Conservation (phyloP, 2,329 filamentous ascomycete genomes). For the Phialophora verrucosa region DNA sequence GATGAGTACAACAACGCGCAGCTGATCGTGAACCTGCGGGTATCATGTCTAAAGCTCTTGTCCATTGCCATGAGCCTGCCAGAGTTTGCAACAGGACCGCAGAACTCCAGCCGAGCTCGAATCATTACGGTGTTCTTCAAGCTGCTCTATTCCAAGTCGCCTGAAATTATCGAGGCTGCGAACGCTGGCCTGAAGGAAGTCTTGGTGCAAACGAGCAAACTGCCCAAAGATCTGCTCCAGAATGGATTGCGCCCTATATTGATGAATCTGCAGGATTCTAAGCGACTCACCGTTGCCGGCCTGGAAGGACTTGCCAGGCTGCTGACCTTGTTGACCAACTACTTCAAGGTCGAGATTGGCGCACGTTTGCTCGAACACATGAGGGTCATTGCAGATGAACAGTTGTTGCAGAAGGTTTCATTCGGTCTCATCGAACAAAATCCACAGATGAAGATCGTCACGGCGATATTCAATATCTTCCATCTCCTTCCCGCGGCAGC, state of each 20-base stretch:
- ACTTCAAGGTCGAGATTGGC: conserved; percentile 99
- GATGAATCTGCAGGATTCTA: conserved; percentile 92
- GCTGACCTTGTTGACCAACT: conserved; percentile 89
- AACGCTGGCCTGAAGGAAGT: conserved; percentile 89
- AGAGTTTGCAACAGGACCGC: conserved; percentile 76
- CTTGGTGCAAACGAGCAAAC: conserved; percentile 82
- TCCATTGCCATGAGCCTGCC: conserved; percentile 93
- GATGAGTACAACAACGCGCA: conserved; percentile 95
- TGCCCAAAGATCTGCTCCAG: conserved; percentile 94
- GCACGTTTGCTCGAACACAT: conserved; percentile 91
- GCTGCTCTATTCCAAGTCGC: conserved; percentile 89
- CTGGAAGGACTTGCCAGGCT: conserved; percentile 89
- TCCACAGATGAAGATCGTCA: conserved; percentile 89
- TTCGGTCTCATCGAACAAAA: conserved; percentile 96
- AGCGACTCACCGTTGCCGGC: conserved; percentile 84
- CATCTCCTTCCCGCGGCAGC: conserved; percentile 91
- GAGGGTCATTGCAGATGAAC: conserved; percentile 83
- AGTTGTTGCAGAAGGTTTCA: conserved; percentile 82
- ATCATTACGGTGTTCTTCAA: conserved; percentile 99
- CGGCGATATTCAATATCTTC: conserved; percentile 95
- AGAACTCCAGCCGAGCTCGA: conserved; percentile 65
- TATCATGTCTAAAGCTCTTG: conserved; percentile 90
- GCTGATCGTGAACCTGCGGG: conserved; percentile 85
- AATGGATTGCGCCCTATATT: conserved; percentile 93
- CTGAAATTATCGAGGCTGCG: conserved; percentile 89